Evolutionary conservation across 352 stramenopile genomes (phyloP).

Genomic region (Phytophthora sp.): DNA sequence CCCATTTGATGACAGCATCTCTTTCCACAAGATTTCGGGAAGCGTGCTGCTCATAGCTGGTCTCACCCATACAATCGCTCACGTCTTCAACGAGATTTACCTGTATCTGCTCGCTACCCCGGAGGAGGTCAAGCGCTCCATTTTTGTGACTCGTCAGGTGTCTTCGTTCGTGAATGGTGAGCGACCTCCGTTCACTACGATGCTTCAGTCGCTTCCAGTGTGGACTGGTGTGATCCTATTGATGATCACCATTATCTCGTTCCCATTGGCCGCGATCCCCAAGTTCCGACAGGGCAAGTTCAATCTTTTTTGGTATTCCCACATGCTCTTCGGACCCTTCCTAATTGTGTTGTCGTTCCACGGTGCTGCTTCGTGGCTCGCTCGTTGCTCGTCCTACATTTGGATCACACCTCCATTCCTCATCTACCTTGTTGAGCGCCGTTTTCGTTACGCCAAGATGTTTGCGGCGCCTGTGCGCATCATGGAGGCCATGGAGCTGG

Average conservation of each 20-base stretch:
- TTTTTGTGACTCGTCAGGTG: conserved; percentile 66
- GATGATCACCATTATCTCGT: conserved; percentile 67
- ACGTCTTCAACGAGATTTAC: conserved; percentile 76
- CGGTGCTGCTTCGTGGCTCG: conserved; percentile 70
- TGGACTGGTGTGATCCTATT: conserved; percentile 79
- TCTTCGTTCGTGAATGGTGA: conserved; percentile 52
- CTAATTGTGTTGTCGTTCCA: conserved; percentile 71
- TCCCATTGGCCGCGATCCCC: conserved; percentile 71
- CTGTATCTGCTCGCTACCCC: conserved; percentile 71
- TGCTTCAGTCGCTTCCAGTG: conserved; percentile 72
- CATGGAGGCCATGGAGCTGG: conserved; percentile 69
- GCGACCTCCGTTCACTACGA: conserved; percentile 65
- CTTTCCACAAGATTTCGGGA: conserved; percentile 81
- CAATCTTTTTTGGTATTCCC: conserved; percentile 85
- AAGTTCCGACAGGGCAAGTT: conserved; percentile 80
- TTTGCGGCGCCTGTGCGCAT: conserved; percentile 70
- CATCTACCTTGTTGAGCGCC: conserved; percentile 75
- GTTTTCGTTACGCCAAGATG: conserved; percentile 76
- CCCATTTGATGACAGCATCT: conserved; percentile 82
- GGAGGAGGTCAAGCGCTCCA: conserved; percentile 60
- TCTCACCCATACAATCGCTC: conserved; percentile 66
- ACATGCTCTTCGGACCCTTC: conserved; percentile 82
- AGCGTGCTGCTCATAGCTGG: conserved; percentile 61
- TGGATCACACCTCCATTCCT: conserved; percentile 71
- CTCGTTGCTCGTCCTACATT: conserved; percentile 58